phyloP scores from a whole-genome alignment of 2,329 filamentous ascomycete species.

The Cordyceps militaris region DNA sequence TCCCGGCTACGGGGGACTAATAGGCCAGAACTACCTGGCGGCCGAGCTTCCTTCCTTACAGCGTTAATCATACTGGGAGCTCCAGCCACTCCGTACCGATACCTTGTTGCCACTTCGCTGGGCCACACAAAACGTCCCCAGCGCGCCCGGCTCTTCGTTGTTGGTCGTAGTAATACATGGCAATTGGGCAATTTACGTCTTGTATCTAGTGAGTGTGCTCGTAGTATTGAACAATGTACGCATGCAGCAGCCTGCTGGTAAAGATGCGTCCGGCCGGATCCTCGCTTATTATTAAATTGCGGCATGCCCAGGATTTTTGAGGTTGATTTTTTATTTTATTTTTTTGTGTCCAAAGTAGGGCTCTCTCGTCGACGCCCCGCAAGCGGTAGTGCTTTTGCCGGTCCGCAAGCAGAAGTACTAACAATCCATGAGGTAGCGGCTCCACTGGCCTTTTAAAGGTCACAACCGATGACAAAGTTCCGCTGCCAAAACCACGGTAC shows the following conservation, averaged over 20 bases:
- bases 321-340: neutral
- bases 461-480: neutral
- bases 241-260: slow-evolving; percentile 1
- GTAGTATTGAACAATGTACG: neutral
- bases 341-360: slow-evolving; percentile 13
- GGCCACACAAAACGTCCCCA: neutral
- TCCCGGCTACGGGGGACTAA: neutral
- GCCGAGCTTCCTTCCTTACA: no score
- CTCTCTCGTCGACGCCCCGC: neutral
- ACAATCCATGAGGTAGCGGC: neutral
- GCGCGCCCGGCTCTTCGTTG: neutral
- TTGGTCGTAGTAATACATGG: neutral
- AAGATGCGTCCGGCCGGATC: neutral
- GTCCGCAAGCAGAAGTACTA: neutral
- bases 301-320: neutral
- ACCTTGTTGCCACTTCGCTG: neutral
- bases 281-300: slow-evolving; percentile 6
- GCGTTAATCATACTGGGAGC: no score
- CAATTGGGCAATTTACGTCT: neutral
- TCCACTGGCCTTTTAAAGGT: neutral
- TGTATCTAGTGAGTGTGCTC: neutral
- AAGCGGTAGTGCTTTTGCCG: neutral
- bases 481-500: no score
- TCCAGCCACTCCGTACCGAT: neutral
- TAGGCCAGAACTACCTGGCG: neutral